Percentiles rank a stretch among this genome's conserved stretches.
Conservation (phyloP, 1,284 basidiomycete species). For the Fomes fomentarius region DNA sequence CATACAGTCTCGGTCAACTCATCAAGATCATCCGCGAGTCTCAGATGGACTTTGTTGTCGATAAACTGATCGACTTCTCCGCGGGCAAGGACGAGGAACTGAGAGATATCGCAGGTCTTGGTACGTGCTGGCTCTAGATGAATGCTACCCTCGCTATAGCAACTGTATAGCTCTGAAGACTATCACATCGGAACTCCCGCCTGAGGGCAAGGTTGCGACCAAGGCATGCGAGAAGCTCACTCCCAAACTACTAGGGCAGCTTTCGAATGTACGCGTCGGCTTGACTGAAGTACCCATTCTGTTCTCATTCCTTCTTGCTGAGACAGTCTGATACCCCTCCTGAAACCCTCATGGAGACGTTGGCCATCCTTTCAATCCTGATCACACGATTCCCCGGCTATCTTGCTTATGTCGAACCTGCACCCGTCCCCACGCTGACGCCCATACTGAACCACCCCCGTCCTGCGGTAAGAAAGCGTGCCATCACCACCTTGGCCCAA, state of each 20-base stretch:
- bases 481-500: slow-evolving; percentile 84
- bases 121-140: slow-evolving; percentile 46
- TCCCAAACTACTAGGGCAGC: slow-evolving; percentile 81
- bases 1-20: slow-evolving; percentile 75
- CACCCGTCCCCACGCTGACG: slow-evolving; percentile 74
- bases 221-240: slow-evolving; percentile 86
- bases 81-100: slow-evolving; percentile 87
- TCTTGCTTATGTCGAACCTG: slow-evolving; percentile 58
- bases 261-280: slow-evolving; percentile 64
- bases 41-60: slow-evolving; percentile 86
- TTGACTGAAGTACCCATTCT: not conserved
- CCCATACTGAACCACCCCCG: slow-evolving; percentile 78
- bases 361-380: slow-evolving; percentile 91
- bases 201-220: slow-evolving; percentile 76
- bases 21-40: slow-evolving; percentile 84
- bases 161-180: slow-evolving; percentile 81
- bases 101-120: slow-evolving; percentile 91
- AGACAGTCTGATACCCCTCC: slow-evolving; percentile 69
- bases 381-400: slow-evolving; percentile 84
- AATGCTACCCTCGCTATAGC: slow-evolving; percentile 1
- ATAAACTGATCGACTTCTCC: slow-evolving; percentile 85
- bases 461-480: slow-evolving; percentile 87
- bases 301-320: not conserved
- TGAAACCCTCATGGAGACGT: slow-evolving; percentile 86
- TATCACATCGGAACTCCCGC: slow-evolving; percentile 88